Conservation (phyloP, 176 grass and related monocot species). For the Raddia distichophylla region DNA sequence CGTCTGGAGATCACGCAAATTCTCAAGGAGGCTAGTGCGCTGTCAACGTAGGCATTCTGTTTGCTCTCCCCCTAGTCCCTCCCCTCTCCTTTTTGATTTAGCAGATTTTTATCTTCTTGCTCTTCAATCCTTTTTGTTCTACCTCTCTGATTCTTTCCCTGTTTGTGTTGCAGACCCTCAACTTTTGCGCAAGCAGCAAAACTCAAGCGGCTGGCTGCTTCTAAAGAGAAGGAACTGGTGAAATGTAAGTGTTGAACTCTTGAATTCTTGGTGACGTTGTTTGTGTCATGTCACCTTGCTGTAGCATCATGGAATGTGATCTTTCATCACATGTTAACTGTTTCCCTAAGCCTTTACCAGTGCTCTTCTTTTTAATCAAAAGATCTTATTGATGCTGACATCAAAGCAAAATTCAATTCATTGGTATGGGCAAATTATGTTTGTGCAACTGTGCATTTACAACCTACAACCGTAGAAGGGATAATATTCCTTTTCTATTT, state of each 20-base stretch:
- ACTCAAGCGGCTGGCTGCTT: slow-evolving; percentile 67
- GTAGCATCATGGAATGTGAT: slow-evolving; percentile 5
- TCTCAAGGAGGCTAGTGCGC: slow-evolving; percentile 71
- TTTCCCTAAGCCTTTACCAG: not conserved
- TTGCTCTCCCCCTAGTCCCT: not conserved
- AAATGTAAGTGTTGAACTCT: slow-evolving; percentile 52
- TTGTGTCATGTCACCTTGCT: not conserved
- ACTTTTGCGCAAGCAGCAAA: slow-evolving; percentile 97
- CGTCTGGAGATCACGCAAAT: slow-evolving; percentile 70
- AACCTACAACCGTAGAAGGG: not conserved
- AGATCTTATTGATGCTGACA: not conserved
- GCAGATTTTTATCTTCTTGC: not conserved
- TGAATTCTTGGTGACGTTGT: slow-evolving; percentile 2
- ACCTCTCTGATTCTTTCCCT: slow-evolving; percentile 7
- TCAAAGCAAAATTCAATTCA: not conserved
- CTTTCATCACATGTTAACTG: not conserved
- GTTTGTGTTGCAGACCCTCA: slow-evolving; percentile 62
- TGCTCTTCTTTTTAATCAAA: not conserved
- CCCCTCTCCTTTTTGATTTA: not conserved
- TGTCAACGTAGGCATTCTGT: slow-evolving; percentile 62
- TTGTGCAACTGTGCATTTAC: not conserved
- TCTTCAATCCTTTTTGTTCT: slow-evolving; percentile 1
- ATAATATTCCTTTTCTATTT: not conserved
- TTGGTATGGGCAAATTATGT: not conserved
- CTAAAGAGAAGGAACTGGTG: slow-evolving; percentile 83